Base-by-base conservation (phyloP, 2,329 filamentous ascomycete species). In the Stachybotrys elegans region DNA sequence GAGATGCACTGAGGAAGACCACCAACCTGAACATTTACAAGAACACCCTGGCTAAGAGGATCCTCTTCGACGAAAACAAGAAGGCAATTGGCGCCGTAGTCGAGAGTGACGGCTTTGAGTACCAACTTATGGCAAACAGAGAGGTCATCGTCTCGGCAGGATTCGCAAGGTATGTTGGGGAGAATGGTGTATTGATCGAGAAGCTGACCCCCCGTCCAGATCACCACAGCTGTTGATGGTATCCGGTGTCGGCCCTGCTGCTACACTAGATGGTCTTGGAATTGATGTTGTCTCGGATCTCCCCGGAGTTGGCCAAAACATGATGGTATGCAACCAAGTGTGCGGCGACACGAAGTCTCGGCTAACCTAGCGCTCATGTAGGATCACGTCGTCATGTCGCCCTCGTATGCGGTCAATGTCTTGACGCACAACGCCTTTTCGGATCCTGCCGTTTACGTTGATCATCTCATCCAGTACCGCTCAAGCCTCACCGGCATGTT, bases 241-340 rank as follows among this genome's bases (percentile, higher is more conserved):
- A 5, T 63, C 58, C 16, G 66, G 66, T 5, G 57, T 69, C 39
- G 67, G 66, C 19, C 52, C 60, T 3, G 54, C 50, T 14, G 49
- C 40, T 2, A 58, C 63, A 40, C 54, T 66, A 17, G 48, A 52
- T 19, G 42, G 44, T 34, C 49, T 73, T 52, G 58, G 63, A 19
- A 80, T 82, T 44, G 60, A 68, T 1, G 67, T 78, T 8, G 52
- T 78, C 35, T 60, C 65, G 1, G 69, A 82, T 49, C 65, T 78
- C 3, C 74, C 79, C 5, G 86, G 85, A 5, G 95, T 95, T 60
- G 81, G 88, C 22, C 71, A 88, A 50, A 82, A 87, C 62, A 70
- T 95, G 11, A 16, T 13, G 35, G 35, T 37, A 21, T 8, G 35
- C 17, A 9, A n/a, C n/a, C n/a, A n/a, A n/a, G 25, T n/a, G 25